Percentiles rank a stretch among this genome's conserved stretches.
Evolutionary conservation across 352 stramenopile genomes (phyloP).

Genomic region (Phytophthora chlamydospora): DNA sequence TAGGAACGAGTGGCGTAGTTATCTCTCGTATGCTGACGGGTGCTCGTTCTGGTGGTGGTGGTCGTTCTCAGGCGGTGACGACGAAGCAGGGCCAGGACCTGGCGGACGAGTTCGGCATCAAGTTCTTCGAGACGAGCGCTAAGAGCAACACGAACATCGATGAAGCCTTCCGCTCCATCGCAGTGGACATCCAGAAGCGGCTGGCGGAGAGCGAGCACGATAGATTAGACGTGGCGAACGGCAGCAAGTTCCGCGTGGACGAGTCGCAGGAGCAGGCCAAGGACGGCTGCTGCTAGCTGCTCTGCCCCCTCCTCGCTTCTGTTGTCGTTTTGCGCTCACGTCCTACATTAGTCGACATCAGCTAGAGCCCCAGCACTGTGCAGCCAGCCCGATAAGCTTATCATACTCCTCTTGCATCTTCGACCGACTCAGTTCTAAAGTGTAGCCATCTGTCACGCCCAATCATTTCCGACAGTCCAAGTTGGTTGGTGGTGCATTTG

Average conservation of each 20-base stretch:
- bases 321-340: constrained; percentile 21
- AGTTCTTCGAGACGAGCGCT: constrained; percentile 95
- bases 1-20: not conserved
- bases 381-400: constrained; percentile 30
- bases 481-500: constrained; percentile 21
- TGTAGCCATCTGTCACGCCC: constrained; percentile 34
- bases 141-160: constrained; percentile 96
- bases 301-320: constrained; percentile 1
- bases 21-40: constrained; percentile 19
- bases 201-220: constrained; percentile 87
- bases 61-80: constrained; percentile 78
- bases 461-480: constrained; percentile 18
- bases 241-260: constrained; percentile 86
- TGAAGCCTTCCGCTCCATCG: constrained; percentile 86
- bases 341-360: constrained; percentile 6
- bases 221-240: constrained; percentile 89
- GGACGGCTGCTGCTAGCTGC: constrained; percentile 68
- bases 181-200: constrained; percentile 90
- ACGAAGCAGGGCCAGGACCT: constrained; percentile 93
- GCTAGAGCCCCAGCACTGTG: constrained; percentile 1
- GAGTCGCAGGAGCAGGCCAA: constrained; percentile 79
- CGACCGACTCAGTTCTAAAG: not conserved
- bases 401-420: constrained; percentile 21
- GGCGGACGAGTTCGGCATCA: constrained; percentile 93
- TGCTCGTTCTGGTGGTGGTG: constrained; percentile 10